Base-by-base conservation (phyloP, 2,329 filamentous ascomycete species). In the Aspergillus pseudoviridinutans region DNA sequence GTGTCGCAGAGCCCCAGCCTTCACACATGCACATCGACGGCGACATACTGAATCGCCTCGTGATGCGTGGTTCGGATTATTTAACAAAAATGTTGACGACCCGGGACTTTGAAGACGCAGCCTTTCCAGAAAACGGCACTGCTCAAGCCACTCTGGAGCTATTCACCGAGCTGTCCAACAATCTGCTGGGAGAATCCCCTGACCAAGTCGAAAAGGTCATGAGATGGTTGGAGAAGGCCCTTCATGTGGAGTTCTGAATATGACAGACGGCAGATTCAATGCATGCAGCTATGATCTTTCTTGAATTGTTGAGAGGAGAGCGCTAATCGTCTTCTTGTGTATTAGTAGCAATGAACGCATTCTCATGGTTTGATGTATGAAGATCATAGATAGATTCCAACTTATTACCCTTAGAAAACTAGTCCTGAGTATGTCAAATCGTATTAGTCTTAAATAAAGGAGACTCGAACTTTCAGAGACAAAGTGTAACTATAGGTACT, bases 1-100 rank as follows among this genome's bases (percentile, higher is more conserved):
- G 83, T 58, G 78, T 80, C 7, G 69, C 71, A 25, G 60, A 66
- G 5, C 70, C 74, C 9, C 76, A 76, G 2, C 78, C 78, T 41
- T 66, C 74, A 25, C 78, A 77, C 58, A 84, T 85, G 80, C 87
- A 90, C 56, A 78, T 91, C 3, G 80, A 91, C 60, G 88, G 88
- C 0, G 86, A 90, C 63, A 75, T 90, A 38, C 71, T 91, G 46
- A 75, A 77, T 58, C 78, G 80, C 6, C 82, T 86, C 58, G 62
- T 86, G 10, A 74, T 81, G 20, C 74, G 69, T 20, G 75, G 77
- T 32, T 71, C 66, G 0, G 57, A 60, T 2, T 64, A 68, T 55
- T 64, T 78, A 38, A 62, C 67, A 41, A 44, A 62, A 2, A 61
- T 77, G 60, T 65, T 79, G 32, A 57, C 56, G 20, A 59, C 60